A percentile compares a stretch with the other conserved stretches of the same genome.
Evolutionary conservation across 2,329 filamentous ascomycete species (phyloP).

Genomic region (Capronia americana): DNA sequence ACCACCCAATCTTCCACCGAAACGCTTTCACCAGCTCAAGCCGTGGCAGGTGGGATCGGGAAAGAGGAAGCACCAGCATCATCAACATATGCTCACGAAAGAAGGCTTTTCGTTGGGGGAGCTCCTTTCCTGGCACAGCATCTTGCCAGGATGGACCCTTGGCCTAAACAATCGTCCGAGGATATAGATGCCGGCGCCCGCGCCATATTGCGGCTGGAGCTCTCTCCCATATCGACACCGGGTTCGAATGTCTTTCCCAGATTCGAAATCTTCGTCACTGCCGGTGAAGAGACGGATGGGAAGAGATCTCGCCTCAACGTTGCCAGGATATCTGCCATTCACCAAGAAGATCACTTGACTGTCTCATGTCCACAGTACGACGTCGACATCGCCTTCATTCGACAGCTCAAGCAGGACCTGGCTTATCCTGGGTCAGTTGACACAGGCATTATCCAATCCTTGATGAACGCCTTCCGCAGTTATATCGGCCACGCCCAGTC

Average conservation of each 20-base stretch:
- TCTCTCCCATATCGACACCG: conserved; percentile 14
- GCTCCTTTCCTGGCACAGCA: conserved; percentile 24
- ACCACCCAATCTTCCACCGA: background rate
- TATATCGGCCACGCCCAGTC: conserved; percentile 20
- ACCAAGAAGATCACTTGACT: conserved; percentile 20
- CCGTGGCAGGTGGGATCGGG: background rate
- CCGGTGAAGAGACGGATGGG: conserved; percentile 4
- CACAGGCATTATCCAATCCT: background rate
- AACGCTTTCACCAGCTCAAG: background rate
- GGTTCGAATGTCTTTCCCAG: conserved; percentile 14
- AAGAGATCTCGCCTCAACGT: conserved; percentile 20
- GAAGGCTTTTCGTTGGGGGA: conserved; percentile 15
- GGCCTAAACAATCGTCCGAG: background rate
- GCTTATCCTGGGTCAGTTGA: conserved; percentile 18
- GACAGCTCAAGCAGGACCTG: conserved; percentile 28
- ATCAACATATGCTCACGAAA: background rate
- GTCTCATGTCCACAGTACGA: conserved; percentile 24
- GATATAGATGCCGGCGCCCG: conserved; percentile 16
- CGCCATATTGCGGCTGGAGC: conserved; percentile 26
- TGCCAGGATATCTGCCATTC: conserved; percentile 26
- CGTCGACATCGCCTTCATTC: conserved; percentile 24
- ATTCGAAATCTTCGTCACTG: conserved; percentile 29
- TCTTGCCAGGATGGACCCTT: conserved; percentile 21
- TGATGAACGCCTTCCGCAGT: conserved; percentile 9
- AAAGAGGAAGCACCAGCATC: background rate